These are phyloP conservation scores for Penicillium sp. DNA, from an alignment of 2,329 filamentous ascomycete genomes.

Conservation along the genomic window DNA sequence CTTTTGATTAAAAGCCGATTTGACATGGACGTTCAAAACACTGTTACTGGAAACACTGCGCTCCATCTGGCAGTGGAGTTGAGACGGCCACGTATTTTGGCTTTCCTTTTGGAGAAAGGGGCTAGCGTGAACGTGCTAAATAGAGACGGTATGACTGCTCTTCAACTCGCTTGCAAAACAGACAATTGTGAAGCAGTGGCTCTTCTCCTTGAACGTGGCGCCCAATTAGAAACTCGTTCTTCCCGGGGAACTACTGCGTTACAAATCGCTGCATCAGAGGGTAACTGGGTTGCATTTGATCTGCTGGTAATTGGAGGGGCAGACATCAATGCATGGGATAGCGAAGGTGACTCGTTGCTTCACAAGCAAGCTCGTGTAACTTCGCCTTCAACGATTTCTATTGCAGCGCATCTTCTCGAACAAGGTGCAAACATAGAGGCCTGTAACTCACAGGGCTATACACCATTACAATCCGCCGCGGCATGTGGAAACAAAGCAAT, in stretches of 20 bases:
- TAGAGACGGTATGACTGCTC: slow-evolving; percentile 24
- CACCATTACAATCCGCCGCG: slow-evolving; percentile 29
- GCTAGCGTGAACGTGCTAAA: slow-evolving; percentile 24
- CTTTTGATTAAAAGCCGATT: slow-evolving; percentile 26
- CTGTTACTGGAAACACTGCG: slow-evolving; percentile 23
- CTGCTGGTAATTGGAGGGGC: slow-evolving; percentile 28
- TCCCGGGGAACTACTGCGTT: slow-evolving; percentile 22
- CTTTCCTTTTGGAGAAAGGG: slow-evolving; percentile 29
- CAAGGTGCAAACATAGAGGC: slow-evolving; percentile 30
- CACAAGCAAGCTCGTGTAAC: slow-evolving; percentile 22
- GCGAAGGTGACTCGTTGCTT: slow-evolving; percentile 26
- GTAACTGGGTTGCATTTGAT: slow-evolving; percentile 31
- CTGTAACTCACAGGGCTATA: slow-evolving; percentile 26
- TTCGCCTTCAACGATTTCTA: slow-evolving; percentile 4
- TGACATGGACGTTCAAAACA: slow-evolving; percentile 25
- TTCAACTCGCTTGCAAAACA: slow-evolving; percentile 26
- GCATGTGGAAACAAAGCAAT: slow-evolving; percentile 24
- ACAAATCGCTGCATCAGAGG: slow-evolving; percentile 22
- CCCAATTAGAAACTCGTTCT: slow-evolving; percentile 24
- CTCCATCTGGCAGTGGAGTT: slow-evolving; percentile 27
- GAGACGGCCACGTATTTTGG: slow-evolving; percentile 24
- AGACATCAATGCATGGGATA: slow-evolving; percentile 31
- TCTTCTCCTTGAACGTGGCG: slow-evolving; percentile 24
- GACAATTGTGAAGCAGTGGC: slow-evolving; percentile 32
- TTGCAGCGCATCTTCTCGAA: slow-evolving; percentile 22